A percentile compares a stretch with the other conserved stretches of the same genome.
Evolutionary conservation across 1,284 basidiomycete species (phyloP).

Genomic region (Cerrena zonata): DNA sequence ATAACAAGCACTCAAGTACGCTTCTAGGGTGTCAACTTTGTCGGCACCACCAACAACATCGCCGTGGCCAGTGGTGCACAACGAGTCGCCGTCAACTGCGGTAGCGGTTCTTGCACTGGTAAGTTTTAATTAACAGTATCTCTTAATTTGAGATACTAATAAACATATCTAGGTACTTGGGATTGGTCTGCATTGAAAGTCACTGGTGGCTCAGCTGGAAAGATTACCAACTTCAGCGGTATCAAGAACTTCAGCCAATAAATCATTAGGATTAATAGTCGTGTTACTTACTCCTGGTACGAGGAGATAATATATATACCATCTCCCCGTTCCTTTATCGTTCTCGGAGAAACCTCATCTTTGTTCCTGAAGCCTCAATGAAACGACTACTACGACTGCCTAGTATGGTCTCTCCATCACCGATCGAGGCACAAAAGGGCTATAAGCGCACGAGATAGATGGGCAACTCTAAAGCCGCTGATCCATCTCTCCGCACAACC

Average conservation of each 20-base stretch:
- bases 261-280: too few relatives aligned
- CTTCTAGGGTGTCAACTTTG: constrained; percentile 26
- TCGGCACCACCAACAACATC: constrained; percentile 22
- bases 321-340: too few relatives aligned
- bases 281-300: too few relatives aligned
- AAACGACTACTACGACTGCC: too few relatives aligned
- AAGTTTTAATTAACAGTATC: constrained; percentile 4
- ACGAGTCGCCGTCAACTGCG: constrained; percentile 30
- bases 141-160: background rate
- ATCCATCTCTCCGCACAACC: too few relatives aligned
- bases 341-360: too few relatives aligned
- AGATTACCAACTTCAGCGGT: constrained; percentile 32
- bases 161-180: constrained; percentile 48
- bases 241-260: constrained; percentile 33
- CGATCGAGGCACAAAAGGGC: too few relatives aligned
- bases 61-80: constrained; percentile 23
- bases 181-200: constrained; percentile 44
- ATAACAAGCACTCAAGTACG: background rate
- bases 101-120: constrained; percentile 27
- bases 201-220: constrained; percentile 39
- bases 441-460: too few relatives aligned
- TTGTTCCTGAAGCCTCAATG: too few relatives aligned
- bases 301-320: too few relatives aligned
- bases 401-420: too few relatives aligned
- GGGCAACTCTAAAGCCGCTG: too few relatives aligned